Evolutionary conservation across 495 filamentous ascomycete species (phyloP).

Genomic region (Penicillium steckii): DNA sequence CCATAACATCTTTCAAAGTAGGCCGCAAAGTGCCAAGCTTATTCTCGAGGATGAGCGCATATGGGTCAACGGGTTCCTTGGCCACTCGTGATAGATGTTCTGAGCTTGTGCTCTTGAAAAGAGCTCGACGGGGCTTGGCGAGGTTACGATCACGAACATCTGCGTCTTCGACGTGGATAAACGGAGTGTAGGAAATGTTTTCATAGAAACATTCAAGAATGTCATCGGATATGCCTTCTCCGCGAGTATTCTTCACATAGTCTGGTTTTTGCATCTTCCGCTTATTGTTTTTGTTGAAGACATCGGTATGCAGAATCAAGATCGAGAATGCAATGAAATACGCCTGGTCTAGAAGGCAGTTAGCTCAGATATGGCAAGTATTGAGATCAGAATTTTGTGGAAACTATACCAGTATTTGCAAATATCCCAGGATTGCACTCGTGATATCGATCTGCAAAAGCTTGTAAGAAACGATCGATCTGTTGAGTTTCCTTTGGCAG

Average conservation of each 20-base stretch:
- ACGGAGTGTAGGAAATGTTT: constrained; percentile 96
- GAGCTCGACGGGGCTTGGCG: constrained; percentile 65
- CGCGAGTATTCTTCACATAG: constrained; percentile 91
- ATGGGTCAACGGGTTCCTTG: constrained; percentile 90
- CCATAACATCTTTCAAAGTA: constrained; percentile 85
- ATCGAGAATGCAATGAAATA: constrained; percentile 98
- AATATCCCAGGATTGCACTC: constrained; percentile 99
- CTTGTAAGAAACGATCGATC: constrained; percentile 90
- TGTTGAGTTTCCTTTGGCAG: constrained; percentile 97
- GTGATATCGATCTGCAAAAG: constrained; percentile 94
- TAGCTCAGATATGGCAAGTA: neutral
- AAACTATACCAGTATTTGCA: constrained; percentile 61
- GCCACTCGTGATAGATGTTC: constrained; percentile 66
- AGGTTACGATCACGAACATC: constrained; percentile 77
- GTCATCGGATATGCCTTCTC: constrained; percentile 86
- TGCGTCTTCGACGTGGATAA: constrained; percentile 94
- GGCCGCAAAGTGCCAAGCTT: constrained; percentile 81
- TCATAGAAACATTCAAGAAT: constrained; percentile 96
- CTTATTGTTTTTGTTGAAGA: constrained; percentile 99
- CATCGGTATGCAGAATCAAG: constrained; percentile 93
- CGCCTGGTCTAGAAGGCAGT: constrained; percentile 64
- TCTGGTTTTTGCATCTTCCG: constrained; percentile 97
- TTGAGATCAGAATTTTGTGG: neutral
- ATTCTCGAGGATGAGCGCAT: constrained; percentile 86
- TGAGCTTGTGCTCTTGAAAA: constrained; percentile 66